Percentiles rank a stretch among this genome's conserved stretches.
phyloP scores from a whole-genome alignment of 805 yeast species.

The Jamesozyma rosinii region DNA sequence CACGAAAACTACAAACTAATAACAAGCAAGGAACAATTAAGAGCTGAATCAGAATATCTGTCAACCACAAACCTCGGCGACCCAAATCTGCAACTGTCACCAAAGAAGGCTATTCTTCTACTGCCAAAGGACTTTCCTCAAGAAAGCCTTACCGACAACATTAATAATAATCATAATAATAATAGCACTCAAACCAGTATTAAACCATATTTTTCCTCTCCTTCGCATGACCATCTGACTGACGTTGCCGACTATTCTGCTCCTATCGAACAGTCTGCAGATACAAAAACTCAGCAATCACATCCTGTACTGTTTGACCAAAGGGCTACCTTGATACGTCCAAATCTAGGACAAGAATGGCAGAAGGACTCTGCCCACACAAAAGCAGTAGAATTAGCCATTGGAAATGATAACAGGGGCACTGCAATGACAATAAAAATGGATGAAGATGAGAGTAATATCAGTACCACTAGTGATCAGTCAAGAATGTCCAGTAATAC shows the following conservation, averaged over 20 bases:
- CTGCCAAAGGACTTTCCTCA: slow-evolving; percentile 23
- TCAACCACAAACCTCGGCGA: slow-evolving; percentile 7
- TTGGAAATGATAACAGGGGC: neutral
- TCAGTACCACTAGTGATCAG: neutral
- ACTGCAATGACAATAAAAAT: neutral
- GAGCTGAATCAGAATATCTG: slow-evolving; percentile 14
- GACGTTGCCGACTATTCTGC: neutral
- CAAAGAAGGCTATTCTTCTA: slow-evolving; percentile 23
- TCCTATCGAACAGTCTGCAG: neutral
- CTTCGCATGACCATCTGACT: neutral
- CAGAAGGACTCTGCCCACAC: neutral
- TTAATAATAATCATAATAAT: neutral
- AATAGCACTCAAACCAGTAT: neutral
- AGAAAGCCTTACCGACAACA: neutral
- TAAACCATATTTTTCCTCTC: neutral
- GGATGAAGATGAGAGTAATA: neutral
- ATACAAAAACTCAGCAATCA: neutral
- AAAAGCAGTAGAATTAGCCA: neutral
- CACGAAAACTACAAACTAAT: slow-evolving; percentile 14
- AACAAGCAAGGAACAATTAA: slow-evolving; percentile 19
- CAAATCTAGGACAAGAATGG: too few species aligned
- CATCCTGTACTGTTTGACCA: too few species aligned
- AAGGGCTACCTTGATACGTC: too few species aligned
- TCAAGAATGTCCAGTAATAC: neutral
- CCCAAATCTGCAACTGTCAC: slow-evolving; percentile 13